phyloP scores from a whole-genome alignment of 257 asterid species.

The Gentiana straminea region DNA sequence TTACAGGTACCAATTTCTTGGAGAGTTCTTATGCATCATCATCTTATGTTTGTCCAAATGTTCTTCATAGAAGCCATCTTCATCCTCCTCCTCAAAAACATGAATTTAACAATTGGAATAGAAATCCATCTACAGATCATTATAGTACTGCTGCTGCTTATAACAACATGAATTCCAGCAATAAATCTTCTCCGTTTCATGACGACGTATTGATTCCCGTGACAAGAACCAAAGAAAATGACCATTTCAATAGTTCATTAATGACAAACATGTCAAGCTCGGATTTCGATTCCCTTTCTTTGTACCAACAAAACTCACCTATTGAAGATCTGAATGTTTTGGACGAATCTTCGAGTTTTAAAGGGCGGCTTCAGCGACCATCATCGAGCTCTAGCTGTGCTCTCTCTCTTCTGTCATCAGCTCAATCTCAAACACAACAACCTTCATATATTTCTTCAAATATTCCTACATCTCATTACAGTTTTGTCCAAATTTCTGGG shows the following conservation, averaged over 20 bases:
- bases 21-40: conserved; percentile 21
- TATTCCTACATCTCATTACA: conserved; percentile 11
- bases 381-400: conserved; percentile 26
- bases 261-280: conserved; percentile 10
- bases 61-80: conserved; percentile 14
- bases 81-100: conserved; percentile 20
- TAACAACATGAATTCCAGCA: conserved; percentile 12
- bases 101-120: conserved; percentile 18
- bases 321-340: conserved; percentile 15
- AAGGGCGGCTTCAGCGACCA: conserved; percentile 15
- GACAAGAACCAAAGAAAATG: conserved; percentile 10
- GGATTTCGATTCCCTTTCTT: conserved; percentile 15
- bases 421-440: conserved; percentile 14
- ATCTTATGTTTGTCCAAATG: conserved; percentile 24
- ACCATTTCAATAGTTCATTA: conserved; percentile 6
- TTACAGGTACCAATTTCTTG: conserved; percentile 15
- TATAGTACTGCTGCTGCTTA: conserved; percentile 5
- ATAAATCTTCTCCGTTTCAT: neutral
- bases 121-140: conserved; percentile 11
- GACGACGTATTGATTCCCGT: conserved; percentile 8
- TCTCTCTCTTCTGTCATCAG: conserved; percentile 49
- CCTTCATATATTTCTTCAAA: conserved; percentile 16
- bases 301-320: conserved; percentile 13
- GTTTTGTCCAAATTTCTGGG: conserved; percentile 14
- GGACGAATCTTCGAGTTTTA: conserved; percentile 17